Evolutionary conservation across 768 basidiomycete genomes (phyloP).

Genomic region (Amanita rubescens): DNA sequence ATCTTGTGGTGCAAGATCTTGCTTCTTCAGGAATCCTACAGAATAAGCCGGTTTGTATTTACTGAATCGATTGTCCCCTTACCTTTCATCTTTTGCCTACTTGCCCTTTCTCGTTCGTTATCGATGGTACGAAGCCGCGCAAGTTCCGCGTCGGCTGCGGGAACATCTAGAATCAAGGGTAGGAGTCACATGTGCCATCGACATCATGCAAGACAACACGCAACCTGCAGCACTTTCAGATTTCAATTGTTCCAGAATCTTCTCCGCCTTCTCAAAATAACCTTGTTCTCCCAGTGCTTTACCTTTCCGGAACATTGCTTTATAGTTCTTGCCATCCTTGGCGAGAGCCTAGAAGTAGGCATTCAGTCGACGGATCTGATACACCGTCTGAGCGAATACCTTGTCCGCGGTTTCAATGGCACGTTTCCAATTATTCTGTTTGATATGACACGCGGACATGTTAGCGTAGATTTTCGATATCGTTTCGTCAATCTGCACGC

Average conservation of each 20-base stretch:
- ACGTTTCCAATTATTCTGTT: constrained; percentile 73
- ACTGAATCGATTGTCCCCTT: neutral
- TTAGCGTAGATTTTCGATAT: constrained; percentile 81
- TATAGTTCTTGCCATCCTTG: constrained; percentile 70
- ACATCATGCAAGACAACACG: constrained; percentile 3
- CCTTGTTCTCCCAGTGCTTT: constrained; percentile 75
- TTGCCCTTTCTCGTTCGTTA: constrained; percentile 54
- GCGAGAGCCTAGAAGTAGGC: constrained; percentile 47
- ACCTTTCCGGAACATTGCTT: constrained; percentile 75
- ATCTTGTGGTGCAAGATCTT: constrained; percentile 18
- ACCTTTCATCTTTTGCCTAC: constrained; percentile 76
- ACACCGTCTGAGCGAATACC: constrained; percentile 19
- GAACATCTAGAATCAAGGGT: constrained; percentile 35
- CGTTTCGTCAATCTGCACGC: constrained; percentile 57
- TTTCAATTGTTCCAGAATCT: constrained; percentile 56
- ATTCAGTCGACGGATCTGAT: neutral
- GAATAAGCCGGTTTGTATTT: neutral
- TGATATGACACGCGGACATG: constrained; percentile 79
- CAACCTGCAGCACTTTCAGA: constrained; percentile 55
- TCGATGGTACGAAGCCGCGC: constrained; percentile 52
- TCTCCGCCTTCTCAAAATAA: constrained; percentile 66
- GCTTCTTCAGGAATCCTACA: constrained; percentile 47
- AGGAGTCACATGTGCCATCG: constrained; percentile 2
- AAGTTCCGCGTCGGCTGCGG: constrained; percentile 58
- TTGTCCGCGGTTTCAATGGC: constrained; percentile 78